Evolutionary conservation across 139 green algal genomes (phyloP).

Genomic region (Chlamydomonas urium): DNA sequence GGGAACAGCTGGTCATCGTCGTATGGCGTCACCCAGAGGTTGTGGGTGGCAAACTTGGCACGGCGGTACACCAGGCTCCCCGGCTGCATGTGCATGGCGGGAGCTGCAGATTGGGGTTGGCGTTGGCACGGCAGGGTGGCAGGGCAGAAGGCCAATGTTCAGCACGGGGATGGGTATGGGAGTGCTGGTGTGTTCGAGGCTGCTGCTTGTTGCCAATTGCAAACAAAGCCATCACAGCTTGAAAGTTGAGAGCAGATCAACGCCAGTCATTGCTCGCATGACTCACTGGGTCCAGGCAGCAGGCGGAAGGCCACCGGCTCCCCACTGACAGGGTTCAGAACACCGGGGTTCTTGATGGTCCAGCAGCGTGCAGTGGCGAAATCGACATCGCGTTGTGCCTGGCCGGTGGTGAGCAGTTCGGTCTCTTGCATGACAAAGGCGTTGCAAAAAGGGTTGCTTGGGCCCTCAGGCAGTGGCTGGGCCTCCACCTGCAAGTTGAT

Average conservation of each 20-base stretch:
- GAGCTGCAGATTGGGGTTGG: not conserved
- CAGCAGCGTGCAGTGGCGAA: conserved; percentile 23
- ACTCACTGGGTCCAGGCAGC: conserved; percentile 28
- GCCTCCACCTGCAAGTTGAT: conserved; percentile 57
- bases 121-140: too few relatives aligned
- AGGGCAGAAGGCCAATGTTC: too few relatives aligned
- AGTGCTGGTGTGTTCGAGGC: too few relatives aligned
- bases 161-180: too few relatives aligned
- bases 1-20: conserved; percentile 54
- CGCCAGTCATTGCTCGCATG: too few relatives aligned
- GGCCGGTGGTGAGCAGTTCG: conserved; percentile 39
- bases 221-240: too few relatives aligned
- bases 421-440: conserved; percentile 68
- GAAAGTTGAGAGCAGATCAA: too few relatives aligned
- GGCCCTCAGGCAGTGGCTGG: conserved; percentile 50
- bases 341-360: conserved; percentile 16
- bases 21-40: conserved; percentile 67
- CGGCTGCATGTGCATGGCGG: conserved; percentile 6
- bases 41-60: conserved; percentile 64
- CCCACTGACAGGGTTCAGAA: conserved; percentile 27
- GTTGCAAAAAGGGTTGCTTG: conserved; percentile 69
- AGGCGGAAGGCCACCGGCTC: conserved; percentile 54
- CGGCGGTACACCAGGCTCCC: conserved; percentile 5
- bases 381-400: conserved; percentile 43
- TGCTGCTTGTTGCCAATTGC: too few relatives aligned